A percentile compares a stretch with the other conserved stretches of the same genome.
These are phyloP conservation scores for Diplotaxis tenuifolia DNA, from an alignment of 345 rosid species.

Conservation along the genomic window DNA sequence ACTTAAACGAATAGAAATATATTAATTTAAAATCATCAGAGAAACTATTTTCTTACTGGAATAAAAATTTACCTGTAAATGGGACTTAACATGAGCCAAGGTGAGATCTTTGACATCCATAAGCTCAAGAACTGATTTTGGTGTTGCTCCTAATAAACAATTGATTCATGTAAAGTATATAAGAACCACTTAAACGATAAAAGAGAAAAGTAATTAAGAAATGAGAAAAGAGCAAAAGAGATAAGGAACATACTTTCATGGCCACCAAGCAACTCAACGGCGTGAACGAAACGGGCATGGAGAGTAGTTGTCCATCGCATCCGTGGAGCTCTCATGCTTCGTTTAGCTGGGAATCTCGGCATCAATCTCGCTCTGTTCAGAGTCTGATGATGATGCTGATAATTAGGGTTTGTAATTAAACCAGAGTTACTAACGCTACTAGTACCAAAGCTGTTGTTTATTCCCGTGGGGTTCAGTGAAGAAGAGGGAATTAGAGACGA, in stretches of 20 bases:
- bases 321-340: slow-evolving; percentile 79
- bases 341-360: slow-evolving; percentile 51
- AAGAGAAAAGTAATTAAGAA: slow-evolving; percentile 44
- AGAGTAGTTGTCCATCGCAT: slow-evolving; percentile 98
- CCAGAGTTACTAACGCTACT: slow-evolving; percentile 33
- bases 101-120: slow-evolving; percentile 99
- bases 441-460: slow-evolving; percentile 28
- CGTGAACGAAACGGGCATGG: slow-evolving; percentile 97
- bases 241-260: slow-evolving; percentile 78
- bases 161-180: slow-evolving; percentile 19
- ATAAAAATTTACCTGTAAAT: slow-evolving; percentile 64
- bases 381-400: slow-evolving; percentile 44
- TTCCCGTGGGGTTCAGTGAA: slow-evolving; percentile 30
- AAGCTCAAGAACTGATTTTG: slow-evolving; percentile 95
- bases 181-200: slow-evolving; percentile 31
- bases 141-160: slow-evolving; percentile 81
- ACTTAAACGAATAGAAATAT: not conserved
- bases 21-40: not conserved
- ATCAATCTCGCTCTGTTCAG: slow-evolving; percentile 56
- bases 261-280: slow-evolving; percentile 96
- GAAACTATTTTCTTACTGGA: not conserved
- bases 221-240: slow-evolving; percentile 15
- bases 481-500: slow-evolving; percentile 45
- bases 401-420: slow-evolving; percentile 38
- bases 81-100: slow-evolving; percentile 95